These are phyloP conservation scores for Paecilomyces formosus DNA, from an alignment of 2,329 filamentous ascomycete genomes.

Conservation along the genomic window DNA sequence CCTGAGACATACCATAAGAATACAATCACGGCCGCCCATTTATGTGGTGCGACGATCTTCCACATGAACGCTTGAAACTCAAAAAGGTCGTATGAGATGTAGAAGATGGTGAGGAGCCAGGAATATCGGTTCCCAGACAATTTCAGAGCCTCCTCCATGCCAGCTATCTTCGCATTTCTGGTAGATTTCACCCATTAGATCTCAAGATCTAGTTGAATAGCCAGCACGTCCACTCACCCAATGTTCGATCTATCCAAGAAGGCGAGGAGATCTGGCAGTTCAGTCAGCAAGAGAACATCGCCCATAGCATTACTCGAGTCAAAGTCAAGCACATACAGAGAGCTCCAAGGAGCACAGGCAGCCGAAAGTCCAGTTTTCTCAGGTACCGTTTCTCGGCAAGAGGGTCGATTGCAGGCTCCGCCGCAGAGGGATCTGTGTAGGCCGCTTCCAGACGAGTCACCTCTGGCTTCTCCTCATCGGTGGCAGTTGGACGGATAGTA, in stretches of 20 bases:
- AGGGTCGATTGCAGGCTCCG: conserved; percentile 20
- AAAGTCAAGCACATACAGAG: conserved; percentile 26
- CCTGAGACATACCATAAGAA: conserved; percentile 30
- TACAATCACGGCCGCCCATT: conserved; percentile 37
- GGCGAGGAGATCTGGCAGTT: conserved; percentile 35
- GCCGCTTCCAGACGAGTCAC: neutral
- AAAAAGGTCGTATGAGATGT: conserved; percentile 41
- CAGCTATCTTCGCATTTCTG: conserved; percentile 48
- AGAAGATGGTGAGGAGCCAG: conserved; percentile 48
- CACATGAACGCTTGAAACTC: conserved; percentile 38
- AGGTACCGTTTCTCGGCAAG: conserved; percentile 27
- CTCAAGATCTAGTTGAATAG: neutral
- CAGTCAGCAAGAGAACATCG: conserved; percentile 1
- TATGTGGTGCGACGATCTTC: conserved; percentile 35
- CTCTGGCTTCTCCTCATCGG: neutral
- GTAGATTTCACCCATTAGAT: neutral
- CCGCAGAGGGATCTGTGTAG: neutral
- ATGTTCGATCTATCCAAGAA: conserved; percentile 47
- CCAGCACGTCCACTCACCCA: conserved; percentile 23
- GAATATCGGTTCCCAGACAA: conserved; percentile 42
- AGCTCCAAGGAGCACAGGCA: conserved; percentile 29
- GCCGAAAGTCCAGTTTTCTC: conserved; percentile 27
- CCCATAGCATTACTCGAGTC: neutral
- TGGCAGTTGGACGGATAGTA: neutral
- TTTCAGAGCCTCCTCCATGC: conserved; percentile 44